Conservation (phyloP, 2,329 filamentous ascomycete genomes). For the Arthroderma uncinatum region DNA sequence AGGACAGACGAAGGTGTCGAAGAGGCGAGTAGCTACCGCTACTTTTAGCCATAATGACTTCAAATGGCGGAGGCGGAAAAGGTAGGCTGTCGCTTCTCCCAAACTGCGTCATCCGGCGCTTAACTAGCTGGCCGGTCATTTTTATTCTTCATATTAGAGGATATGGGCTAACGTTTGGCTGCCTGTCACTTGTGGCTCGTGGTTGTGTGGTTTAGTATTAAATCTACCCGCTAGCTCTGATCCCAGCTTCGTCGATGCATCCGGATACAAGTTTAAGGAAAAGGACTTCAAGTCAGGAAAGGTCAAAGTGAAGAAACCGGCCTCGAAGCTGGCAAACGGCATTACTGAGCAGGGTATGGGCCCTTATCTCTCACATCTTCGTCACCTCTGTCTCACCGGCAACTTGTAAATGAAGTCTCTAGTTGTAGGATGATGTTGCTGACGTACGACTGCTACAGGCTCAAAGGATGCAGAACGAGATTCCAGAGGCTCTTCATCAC, state of each 20-base stretch:
- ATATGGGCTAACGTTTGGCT: not conserved
- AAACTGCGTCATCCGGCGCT: not conserved
- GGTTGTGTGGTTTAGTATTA: not conserved
- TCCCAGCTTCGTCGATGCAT: slow-evolving; percentile 33
- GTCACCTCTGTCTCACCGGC: not conserved
- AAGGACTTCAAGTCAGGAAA: slow-evolving; percentile 36
- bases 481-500: slow-evolving; percentile 29
- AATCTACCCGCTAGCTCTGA: slow-evolving; percentile 18
- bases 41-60: slow-evolving; percentile 6
- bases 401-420: too few species aligned
- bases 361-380: not conserved
- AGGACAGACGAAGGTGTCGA: not conserved
- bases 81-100: slow-evolving; percentile 1
- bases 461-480: slow-evolving; percentile 20
- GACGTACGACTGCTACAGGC: slow-evolving; percentile 4
- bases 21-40: not conserved
- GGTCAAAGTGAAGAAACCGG: slow-evolving; percentile 34
- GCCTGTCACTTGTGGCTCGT: not conserved
- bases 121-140: not conserved
- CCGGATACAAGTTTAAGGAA: slow-evolving; percentile 37
- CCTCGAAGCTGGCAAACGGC: slow-evolving; percentile 20
- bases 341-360: not conserved
- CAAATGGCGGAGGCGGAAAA: slow-evolving; percentile 6
- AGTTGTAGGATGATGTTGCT: too few species aligned
- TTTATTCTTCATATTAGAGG: not conserved